Conservation (phyloP, 2,329 filamentous ascomycete species). For the Arthrinium puccinioides region DNA sequence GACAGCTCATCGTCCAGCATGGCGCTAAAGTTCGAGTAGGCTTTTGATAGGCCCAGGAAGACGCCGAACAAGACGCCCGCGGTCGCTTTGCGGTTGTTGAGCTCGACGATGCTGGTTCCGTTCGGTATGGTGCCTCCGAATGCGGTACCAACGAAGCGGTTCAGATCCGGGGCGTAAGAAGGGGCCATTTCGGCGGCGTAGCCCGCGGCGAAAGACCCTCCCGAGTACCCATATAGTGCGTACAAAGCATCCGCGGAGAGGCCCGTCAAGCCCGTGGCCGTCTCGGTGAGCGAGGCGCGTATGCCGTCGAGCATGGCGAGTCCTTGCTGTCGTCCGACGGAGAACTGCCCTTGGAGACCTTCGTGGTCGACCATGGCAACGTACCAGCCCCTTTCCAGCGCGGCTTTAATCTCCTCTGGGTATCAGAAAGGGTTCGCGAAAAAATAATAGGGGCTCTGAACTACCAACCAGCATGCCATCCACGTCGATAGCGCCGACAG, state of each 20-base stretch:
- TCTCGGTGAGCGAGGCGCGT: neutral
- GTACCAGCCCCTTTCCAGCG: neutral
- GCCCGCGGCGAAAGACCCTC: neutral
- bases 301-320: neutral
- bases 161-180: neutral
- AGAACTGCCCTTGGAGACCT: neutral
- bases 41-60: neutral
- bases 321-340: neutral
- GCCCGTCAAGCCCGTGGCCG: neutral
- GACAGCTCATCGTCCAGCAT: neutral
- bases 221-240: neutral
- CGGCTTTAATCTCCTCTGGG: neutral
- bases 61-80: neutral
- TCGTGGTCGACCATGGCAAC: neutral
- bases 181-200: neutral
- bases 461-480: neutral
- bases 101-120: neutral
- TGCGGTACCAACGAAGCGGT: neutral
- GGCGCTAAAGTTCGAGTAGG: neutral
- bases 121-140: neutral
- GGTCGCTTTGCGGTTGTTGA: neutral
- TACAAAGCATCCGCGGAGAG: neutral
- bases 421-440: neutral
- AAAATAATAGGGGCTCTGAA: neutral
- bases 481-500: neutral